Conservation (phyloP, 257 asterid genomes). For the Solanum appendiculatum region DNA sequence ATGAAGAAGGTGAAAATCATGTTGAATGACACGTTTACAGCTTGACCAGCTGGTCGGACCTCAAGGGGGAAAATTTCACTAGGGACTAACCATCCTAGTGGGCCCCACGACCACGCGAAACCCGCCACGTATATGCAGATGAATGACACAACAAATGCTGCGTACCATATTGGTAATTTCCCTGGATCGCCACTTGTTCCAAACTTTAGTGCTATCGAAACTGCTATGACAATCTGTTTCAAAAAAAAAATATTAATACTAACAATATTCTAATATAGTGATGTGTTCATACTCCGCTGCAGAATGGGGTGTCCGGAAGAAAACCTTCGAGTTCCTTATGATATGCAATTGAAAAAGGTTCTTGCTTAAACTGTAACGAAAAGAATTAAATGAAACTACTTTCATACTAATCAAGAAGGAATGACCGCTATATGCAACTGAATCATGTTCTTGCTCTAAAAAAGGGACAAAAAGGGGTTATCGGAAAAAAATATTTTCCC, state of each 20-base stretch:
- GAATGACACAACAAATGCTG: constrained; percentile 42
- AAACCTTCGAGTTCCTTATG: not conserved
- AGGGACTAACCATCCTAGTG: constrained; percentile 77
- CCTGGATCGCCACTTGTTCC: constrained; percentile 45
- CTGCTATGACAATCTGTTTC: constrained; percentile 34
- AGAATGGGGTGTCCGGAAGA: no score
- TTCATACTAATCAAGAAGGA: not conserved
- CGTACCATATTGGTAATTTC: constrained; percentile 52
- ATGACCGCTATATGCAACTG: not conserved
- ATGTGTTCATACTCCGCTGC: no score
- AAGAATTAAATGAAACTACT: no score
- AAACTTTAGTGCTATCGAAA: constrained; percentile 48
- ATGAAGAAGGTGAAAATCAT: constrained; percentile 56
- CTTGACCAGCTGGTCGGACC: constrained; percentile 67
- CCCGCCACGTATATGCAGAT: constrained; percentile 65
- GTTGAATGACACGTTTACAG: constrained; percentile 53
- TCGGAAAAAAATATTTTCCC: not conserved
- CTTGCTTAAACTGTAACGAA: no score
- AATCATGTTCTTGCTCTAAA: not conserved
- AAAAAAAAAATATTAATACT: not conserved
- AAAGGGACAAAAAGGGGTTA: not conserved
- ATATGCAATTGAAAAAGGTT: not conserved
- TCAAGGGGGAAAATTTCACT: constrained; percentile 75
- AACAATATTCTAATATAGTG: not conserved
- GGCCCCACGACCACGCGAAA: constrained; percentile 88